These are phyloP conservation scores for Boehmeria nivea DNA, from an alignment of 306 rosid genomes.

Conservation along the genomic window DNA sequence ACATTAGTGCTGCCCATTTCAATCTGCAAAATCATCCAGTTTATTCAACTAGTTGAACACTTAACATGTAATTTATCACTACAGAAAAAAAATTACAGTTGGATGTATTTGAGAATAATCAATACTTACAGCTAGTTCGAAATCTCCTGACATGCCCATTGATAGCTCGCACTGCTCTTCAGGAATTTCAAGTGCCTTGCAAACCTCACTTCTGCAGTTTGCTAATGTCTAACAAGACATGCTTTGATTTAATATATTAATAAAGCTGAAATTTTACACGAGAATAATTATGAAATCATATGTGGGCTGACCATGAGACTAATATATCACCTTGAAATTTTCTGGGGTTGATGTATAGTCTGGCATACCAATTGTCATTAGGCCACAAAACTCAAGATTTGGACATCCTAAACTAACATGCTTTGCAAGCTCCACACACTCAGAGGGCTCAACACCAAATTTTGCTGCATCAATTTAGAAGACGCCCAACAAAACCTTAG, in stretches of 20 bases:
- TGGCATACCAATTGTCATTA: slow-evolving; percentile 94
- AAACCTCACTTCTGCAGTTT: slow-evolving; percentile 69
- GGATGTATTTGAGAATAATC: no score
- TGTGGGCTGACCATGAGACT: background rate
- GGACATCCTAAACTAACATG: slow-evolving; percentile 60
- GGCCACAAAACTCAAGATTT: slow-evolving; percentile 76
- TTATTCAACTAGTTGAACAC: background rate
- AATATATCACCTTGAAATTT: slow-evolving; percentile 69
- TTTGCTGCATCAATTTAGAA: slow-evolving; percentile 49
- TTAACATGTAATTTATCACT: background rate
- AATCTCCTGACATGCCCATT: slow-evolving; percentile 97
- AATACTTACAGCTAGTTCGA: slow-evolving; percentile 82
- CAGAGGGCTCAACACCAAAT: slow-evolving; percentile 76
- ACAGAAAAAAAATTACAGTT: background rate
- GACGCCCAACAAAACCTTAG: no score
- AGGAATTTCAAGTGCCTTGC: slow-evolving; percentile 61
- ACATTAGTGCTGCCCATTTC: slow-evolving; percentile 93
- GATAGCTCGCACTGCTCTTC: slow-evolving; percentile 81
- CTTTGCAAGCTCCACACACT: slow-evolving; percentile 71
- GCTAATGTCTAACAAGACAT: slow-evolving; percentile 48
- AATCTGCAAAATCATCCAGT: slow-evolving; percentile 49
- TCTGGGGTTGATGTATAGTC: slow-evolving; percentile 87
- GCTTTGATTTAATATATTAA: slow-evolving; percentile 17
- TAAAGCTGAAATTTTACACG: no score
- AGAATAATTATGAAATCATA: background rate